Evolutionary conservation across 305 asterid genomes (phyloP), one percentile per base, ranked within the genome.

Genomic region (Fraxinus platypoda): DNA sequence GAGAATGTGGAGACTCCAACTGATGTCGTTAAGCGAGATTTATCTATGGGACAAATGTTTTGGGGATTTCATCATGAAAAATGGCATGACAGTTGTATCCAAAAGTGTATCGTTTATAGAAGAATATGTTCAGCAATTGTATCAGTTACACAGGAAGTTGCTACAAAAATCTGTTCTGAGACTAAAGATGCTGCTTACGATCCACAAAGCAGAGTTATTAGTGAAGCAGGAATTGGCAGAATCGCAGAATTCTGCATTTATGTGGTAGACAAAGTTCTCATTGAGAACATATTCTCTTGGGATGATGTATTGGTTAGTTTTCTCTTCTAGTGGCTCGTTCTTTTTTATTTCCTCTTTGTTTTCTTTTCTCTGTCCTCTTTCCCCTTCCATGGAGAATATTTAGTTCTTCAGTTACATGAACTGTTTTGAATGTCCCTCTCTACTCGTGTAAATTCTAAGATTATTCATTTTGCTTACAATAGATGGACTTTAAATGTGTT

Each of bases 161-260:
- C 87, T 13, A 85, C 80, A 59, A 93, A 90, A 82, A 87, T 91
- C 43, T 84, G 87, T 80, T 84, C 87, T 70, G 77, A 73, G 76
- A 8, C 84, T 59, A 71, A 79, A 31, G 81, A 78, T 57, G 62
- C 80, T 46, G 71, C 78, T 82, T 43, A 13, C 34, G 78, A 82
- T 83, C 80, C 83, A 23, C 84, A 83, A 74, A 64, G 83, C 73
- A 82, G 84, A 79, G 80, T 70, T 78, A 46, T 68, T 83, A 49
- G 78, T 25, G 89, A 88, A 72, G 91, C 87, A 74, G 92, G 88
- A 80, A 62, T 87, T 57, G 81, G 34, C 74, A 81, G 84, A 85
- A 81, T 88, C 26, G 96, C 95, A 12, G 86, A 90, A 81, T 93
- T 95, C 88, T 91, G 93, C 89, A 87, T 92, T 84, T 88, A 87